phyloP scores from a whole-genome alignment of 2,329 filamentous ascomycete species.

The Nemania sp. region DNA sequence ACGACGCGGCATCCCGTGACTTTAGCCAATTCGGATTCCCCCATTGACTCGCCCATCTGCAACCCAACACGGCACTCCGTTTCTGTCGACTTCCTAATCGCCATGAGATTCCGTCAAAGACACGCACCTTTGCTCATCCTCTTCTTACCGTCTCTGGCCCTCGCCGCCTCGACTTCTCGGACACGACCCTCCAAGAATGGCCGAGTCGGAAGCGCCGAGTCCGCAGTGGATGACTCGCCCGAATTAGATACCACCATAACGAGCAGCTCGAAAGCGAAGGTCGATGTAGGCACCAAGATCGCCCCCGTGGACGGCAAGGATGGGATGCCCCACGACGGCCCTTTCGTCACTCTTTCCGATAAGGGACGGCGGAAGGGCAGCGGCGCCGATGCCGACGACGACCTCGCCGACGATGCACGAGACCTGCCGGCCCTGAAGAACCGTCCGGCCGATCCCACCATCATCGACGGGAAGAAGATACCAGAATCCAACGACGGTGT shows the following conservation, averaged over 20 bases:
- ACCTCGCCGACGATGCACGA: conserved; percentile 41
- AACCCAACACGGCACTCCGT: not conserved
- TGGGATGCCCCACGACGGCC: conserved; percentile 89
- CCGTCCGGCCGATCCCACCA: conserved; percentile 55
- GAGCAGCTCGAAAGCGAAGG: conserved; percentile 43
- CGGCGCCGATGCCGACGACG: conserved; percentile 35
- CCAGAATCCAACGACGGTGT: conserved; percentile 75
- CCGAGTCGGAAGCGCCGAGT: conserved; percentile 18
- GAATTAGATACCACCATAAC: conserved; percentile 41
- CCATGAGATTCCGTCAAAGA: conserved; percentile 38
- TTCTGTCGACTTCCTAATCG: conserved; percentile 17
- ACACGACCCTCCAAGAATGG: conserved; percentile 28
- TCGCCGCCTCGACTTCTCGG: conserved; percentile 32
- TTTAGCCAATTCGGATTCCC: conserved; percentile 14
- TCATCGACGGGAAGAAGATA: conserved; percentile 64
- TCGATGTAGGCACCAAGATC: conserved; percentile 64
- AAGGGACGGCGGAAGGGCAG: conserved; percentile 44
- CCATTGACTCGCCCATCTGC: not conserved
- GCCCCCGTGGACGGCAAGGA: conserved; percentile 91
- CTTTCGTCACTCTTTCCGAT: conserved; percentile 66
- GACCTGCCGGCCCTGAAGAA: conserved; percentile 53
- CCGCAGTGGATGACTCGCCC: conserved; percentile 21
- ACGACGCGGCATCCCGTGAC: not conserved
- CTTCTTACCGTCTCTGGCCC: conserved; percentile 36
- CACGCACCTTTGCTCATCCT: conserved; percentile 38